phyloP scores from a whole-genome alignment of 768 basidiomycete genomes.

The Macrolepiota fuliginosa region DNA sequence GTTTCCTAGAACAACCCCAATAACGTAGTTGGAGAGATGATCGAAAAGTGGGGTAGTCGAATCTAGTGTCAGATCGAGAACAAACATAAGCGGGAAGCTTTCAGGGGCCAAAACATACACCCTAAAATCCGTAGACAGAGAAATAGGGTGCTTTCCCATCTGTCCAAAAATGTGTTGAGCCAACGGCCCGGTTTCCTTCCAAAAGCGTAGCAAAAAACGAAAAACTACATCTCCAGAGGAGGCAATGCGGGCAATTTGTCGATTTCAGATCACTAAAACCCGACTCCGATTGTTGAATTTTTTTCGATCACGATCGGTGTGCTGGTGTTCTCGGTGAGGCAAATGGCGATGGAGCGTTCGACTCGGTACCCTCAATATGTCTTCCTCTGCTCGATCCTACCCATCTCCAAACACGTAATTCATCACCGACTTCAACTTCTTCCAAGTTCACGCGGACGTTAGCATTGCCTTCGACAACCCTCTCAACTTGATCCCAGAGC shows the following conservation, averaged over 20 bases:
- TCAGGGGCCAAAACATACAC: background rate
- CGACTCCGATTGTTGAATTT: background rate
- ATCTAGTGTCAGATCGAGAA: background rate
- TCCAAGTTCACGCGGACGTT: constrained; percentile 86
- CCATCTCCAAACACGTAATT: constrained; percentile 91
- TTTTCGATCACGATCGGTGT: constrained; percentile 3
- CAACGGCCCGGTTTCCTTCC: background rate
- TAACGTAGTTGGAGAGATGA: background rate
- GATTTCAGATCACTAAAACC: background rate
- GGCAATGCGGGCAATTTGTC: background rate
- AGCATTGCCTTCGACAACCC: constrained; percentile 84
- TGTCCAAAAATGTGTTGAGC: background rate
- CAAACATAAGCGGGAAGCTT: background rate
- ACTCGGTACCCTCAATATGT: constrained; percentile 19
- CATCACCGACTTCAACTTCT: constrained; percentile 83
- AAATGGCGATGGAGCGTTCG: background rate
- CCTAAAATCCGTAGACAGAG: background rate
- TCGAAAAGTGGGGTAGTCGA: background rate
- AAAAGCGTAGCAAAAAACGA: background rate
- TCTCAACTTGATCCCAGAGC: constrained; percentile 83
- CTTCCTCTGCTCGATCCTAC: constrained; percentile 47
- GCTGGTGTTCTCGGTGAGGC: constrained; percentile 1
- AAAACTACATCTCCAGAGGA: background rate
- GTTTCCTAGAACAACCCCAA: background rate
- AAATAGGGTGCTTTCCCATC: constrained; percentile 3